Conservation (phyloP, 2,329 filamentous ascomycete species). For the Hypoxylon sp. region DNA sequence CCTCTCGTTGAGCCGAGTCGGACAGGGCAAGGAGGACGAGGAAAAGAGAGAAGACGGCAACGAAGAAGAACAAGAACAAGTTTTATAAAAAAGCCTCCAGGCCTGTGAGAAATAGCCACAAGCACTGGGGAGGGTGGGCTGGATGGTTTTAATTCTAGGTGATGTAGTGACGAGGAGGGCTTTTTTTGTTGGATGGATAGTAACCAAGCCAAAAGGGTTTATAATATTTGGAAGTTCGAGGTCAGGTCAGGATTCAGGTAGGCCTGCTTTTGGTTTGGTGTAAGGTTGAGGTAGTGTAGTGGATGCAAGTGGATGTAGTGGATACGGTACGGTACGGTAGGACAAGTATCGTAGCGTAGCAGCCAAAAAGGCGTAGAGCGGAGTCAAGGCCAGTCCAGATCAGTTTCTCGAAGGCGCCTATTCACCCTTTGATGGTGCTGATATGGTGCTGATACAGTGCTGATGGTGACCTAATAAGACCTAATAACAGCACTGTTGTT, state of each 20-base stretch:
- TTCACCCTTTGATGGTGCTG: constrained; percentile 22
- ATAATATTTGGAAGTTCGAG: constrained; percentile 44
- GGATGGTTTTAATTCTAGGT: constrained; percentile 39
- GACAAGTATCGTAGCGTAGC: constrained; percentile 34
- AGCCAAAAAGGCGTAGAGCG: constrained; percentile 34
- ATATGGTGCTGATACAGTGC: constrained; percentile 3
- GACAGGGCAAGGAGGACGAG: constrained; percentile 22
- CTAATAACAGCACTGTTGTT: constrained; percentile 20
- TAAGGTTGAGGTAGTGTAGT: constrained; percentile 36
- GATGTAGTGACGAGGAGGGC: constrained; percentile 42
- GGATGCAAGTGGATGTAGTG: constrained; percentile 21
- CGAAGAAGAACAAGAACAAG: constrained; percentile 39
- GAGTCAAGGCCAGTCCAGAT: constrained; percentile 42
- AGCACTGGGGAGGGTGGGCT: constrained; percentile 32
- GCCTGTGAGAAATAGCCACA: constrained; percentile 40
- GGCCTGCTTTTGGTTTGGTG: constrained; percentile 39
- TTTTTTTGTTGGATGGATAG: constrained; percentile 43
- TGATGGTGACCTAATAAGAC: constrained; percentile 34
- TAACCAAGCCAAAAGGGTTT: constrained; percentile 46
- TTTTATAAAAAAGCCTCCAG: constrained; percentile 41
- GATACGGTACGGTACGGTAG: constrained; percentile 26
- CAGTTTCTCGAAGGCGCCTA: constrained; percentile 37
- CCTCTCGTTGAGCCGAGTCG: constrained; percentile 34
- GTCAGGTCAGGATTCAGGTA: constrained; percentile 42
- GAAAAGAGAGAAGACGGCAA: constrained; percentile 36